phyloP scores from a whole-genome alignment of 192 early-diverging fungal genomes.

The Backusella westeae region DNA sequence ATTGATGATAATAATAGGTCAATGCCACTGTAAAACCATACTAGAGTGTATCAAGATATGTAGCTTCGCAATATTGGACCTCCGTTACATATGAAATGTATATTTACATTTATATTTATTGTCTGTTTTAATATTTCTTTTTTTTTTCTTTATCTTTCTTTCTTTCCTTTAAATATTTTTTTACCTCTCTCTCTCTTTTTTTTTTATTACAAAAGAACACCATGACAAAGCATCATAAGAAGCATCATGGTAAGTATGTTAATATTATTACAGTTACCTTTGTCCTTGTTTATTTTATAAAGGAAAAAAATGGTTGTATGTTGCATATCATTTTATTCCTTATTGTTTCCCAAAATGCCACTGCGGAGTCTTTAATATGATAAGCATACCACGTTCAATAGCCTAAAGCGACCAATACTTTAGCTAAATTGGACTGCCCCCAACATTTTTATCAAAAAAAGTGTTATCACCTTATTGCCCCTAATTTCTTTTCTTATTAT shows the following conservation, averaged over 20 bases:
- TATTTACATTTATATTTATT: background rate
- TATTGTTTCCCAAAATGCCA: slow-evolving; percentile 6
- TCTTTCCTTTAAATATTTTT: background rate
- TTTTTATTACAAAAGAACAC: background rate
- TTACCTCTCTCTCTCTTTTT: background rate
- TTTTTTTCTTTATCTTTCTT: background rate
- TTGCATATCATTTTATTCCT: background rate
- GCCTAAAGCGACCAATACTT: slow-evolving; percentile 6
- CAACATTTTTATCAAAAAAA: background rate
- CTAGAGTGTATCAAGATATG: slow-evolving; percentile 1
- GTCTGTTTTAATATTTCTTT: background rate
- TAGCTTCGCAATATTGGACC: background rate
- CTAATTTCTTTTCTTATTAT: background rate
- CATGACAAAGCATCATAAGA: background rate
- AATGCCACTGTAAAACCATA: slow-evolving; percentile 4
- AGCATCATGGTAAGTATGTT: background rate
- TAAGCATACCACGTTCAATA: slow-evolving; percentile 4
- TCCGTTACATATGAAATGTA: background rate
- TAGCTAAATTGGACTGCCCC: slow-evolving; percentile 4
- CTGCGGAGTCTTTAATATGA: slow-evolving; percentile 6
- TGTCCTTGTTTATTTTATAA: background rate
- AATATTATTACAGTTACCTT: background rate
- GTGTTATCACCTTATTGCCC: background rate
- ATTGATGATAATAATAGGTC: slow-evolving; percentile 5
- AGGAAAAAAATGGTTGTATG: background rate